These are phyloP conservation scores for Cryphonectria japonica DNA, from an alignment of 2,329 filamentous ascomycete genomes.

Conservation along the genomic window DNA sequence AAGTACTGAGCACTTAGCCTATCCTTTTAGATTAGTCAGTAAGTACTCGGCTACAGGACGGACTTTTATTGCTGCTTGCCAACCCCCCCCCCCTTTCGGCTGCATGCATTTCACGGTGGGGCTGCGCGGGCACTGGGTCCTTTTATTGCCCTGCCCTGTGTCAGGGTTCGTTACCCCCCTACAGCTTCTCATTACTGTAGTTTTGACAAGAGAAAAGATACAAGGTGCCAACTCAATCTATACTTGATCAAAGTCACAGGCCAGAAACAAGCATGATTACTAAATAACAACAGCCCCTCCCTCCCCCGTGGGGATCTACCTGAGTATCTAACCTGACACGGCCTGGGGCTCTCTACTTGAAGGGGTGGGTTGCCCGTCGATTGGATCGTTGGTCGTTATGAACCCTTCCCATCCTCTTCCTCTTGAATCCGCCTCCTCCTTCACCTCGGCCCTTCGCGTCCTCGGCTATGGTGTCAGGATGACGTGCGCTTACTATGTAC, in stretches of 20 bases:
- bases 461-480: slow-evolving; percentile 15
- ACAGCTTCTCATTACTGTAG: too few relatives aligned
- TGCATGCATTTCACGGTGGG: neutral
- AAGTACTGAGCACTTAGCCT: too few relatives aligned
- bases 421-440: neutral
- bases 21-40: neutral
- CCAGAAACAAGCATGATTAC: neutral
- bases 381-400: neutral
- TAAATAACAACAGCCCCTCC: neutral
- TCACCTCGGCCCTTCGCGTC: slow-evolving; percentile 25
- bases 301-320: neutral
- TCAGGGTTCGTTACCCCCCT: neutral
- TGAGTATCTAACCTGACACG: neutral
- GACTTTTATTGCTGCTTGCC: neutral
- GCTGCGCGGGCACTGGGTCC: too few relatives aligned
- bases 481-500: neutral
- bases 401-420: neutral
- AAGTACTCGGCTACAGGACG: neutral
- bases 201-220: too few relatives aligned
- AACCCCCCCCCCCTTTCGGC: neutral
- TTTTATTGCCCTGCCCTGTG: neutral
- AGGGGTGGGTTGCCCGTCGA: neutral
- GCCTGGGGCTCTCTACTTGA: neutral
- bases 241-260: too few relatives aligned
- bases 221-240: too few relatives aligned